Conservation (phyloP, 345 rosid genomes). For the Citrus sinensis region DVS_A1.0 CM039167.1:1513501-1514000, state of each 20-base stretch:
- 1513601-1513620: not conserved
- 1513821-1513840: too few species aligned
- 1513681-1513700: not conserved
- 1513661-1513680: not conserved
- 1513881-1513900: too few species aligned
- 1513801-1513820: too few species aligned
- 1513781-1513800: too few species aligned
- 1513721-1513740: not conserved
- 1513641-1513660: slow-evolving; percentile 9
- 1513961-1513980: too few species aligned
- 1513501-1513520: not conserved
- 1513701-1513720: not conserved
- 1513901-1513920: too few species aligned
- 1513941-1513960: too few species aligned
- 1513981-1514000: too few species aligned
- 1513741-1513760: not conserved
- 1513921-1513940: too few species aligned
- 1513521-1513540: slow-evolving; percentile 10
- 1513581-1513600: not conserved
- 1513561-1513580: not conserved
- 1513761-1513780: not conserved
- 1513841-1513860: too few species aligned
- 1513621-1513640: not conserved
- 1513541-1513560: not conserved
- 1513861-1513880: too few species aligned